These are phyloP conservation scores for Phytophthora hybrid DNA, from an alignment of 352 stramenopile genomes.

Conservation along the genomic window DNA sequence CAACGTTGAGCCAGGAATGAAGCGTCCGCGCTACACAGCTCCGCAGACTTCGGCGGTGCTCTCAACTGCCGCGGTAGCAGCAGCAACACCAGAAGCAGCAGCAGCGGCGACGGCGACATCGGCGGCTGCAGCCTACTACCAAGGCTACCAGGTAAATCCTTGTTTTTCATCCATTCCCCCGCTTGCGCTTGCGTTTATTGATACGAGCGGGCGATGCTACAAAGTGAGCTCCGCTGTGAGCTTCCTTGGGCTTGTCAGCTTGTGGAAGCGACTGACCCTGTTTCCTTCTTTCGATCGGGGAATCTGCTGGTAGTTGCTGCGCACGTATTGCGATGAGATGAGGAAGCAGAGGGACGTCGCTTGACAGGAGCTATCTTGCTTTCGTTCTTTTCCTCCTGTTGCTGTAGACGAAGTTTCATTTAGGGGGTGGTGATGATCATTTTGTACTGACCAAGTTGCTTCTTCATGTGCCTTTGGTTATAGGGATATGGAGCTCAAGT, in stretches of 20 bases:
- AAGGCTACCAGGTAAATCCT: slow-evolving; percentile 81
- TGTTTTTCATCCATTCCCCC: slow-evolving; percentile 30
- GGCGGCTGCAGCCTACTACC: slow-evolving; percentile 67
- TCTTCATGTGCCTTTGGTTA: slow-evolving; percentile 17
- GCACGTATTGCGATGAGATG: slow-evolving; percentile 37
- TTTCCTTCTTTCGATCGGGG: slow-evolving; percentile 41
- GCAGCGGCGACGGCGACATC: slow-evolving; percentile 26
- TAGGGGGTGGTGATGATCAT: slow-evolving; percentile 13
- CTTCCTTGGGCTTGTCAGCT: slow-evolving; percentile 26
- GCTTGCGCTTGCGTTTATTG: slow-evolving; percentile 31
- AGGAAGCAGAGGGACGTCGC: slow-evolving; percentile 35
- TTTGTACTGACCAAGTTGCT: slow-evolving; percentile 27
- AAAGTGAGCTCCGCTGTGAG: slow-evolving; percentile 28
- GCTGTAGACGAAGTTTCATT: slow-evolving; percentile 26
- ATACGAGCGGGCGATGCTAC: slow-evolving; percentile 20
- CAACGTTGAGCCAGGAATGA: slow-evolving; percentile 50
- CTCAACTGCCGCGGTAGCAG: slow-evolving; percentile 23
- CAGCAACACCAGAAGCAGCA: slow-evolving; percentile 29
- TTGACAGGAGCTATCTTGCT: slow-evolving; percentile 41
- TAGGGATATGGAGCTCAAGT: slow-evolving; percentile 67
- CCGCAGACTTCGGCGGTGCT: slow-evolving; percentile 29
- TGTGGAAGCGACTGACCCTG: slow-evolving; percentile 33
- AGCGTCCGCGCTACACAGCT: slow-evolving; percentile 62
- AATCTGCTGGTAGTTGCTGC: slow-evolving; percentile 35
- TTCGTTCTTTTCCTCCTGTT: slow-evolving; percentile 31